phyloP scores from a whole-genome alignment of 169 alveolate species.

The Plasmodium falciparum region DNA sequence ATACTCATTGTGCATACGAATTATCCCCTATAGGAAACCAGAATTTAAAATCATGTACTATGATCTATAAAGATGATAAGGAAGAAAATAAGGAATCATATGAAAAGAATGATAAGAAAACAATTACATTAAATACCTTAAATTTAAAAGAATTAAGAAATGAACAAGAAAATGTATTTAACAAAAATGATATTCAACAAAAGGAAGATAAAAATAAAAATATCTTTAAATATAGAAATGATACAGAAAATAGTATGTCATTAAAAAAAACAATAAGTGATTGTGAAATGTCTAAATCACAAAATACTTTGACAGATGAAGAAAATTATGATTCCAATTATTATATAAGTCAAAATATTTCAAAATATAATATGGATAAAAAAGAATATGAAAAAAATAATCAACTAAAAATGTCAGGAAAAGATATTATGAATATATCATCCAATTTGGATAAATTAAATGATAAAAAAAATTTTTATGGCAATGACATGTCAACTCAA shows the following conservation, averaged over 20 bases:
- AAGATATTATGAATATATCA: not conserved
- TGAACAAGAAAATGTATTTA: not conserved
- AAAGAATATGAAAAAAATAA: not conserved
- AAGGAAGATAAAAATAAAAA: constrained; percentile 2
- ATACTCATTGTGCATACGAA: not conserved
- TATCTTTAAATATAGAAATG: not conserved
- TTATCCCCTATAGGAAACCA: not conserved
- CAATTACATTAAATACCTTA: not conserved
- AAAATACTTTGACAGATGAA: not conserved
- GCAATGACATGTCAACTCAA: not conserved
- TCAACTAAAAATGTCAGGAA: not conserved
- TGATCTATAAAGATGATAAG: not conserved
- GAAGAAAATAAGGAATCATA: not conserved
- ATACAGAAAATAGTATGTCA: not conserved
- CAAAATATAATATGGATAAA: not conserved
- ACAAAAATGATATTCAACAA: not conserved
- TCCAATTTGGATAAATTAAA: not conserved
- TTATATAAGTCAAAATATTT: not conserved
- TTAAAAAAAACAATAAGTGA: not conserved
- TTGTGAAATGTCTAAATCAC: not conserved
- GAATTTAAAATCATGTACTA: not conserved
- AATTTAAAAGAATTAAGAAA: not conserved
- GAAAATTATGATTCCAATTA: constrained; percentile 18
- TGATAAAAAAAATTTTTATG: constrained; percentile 7
- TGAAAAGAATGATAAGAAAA: not conserved